These are phyloP conservation scores for Cladosporium sp. DNA, from an alignment of 2,329 filamentous ascomycete species.

Conservation along the genomic window DNA sequence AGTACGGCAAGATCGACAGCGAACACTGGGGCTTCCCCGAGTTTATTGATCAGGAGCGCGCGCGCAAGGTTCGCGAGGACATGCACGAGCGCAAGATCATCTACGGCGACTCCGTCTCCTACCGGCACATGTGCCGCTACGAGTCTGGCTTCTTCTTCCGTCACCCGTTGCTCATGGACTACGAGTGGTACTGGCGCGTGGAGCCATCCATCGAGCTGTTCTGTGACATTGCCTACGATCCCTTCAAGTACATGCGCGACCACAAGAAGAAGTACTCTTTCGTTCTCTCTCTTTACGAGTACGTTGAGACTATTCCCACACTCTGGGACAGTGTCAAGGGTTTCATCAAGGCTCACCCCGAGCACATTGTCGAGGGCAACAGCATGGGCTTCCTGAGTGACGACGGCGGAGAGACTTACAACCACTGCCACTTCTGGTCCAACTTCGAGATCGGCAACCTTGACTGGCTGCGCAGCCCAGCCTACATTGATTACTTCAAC, in stretches of 20 bases:
- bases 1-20: constrained; percentile 83
- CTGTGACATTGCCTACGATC: constrained; percentile 94
- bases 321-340: constrained; percentile 95
- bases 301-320: constrained; percentile 92
- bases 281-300: constrained; percentile 92
- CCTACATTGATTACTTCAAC: constrained; percentile 90
- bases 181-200: constrained; percentile 99
- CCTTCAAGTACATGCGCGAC: constrained; percentile 95
- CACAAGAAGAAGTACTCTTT: constrained; percentile 99
- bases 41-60: constrained; percentile 94
- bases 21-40: constrained; percentile 98
- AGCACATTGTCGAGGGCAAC: constrained; percentile 83
- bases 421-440: constrained; percentile 99
- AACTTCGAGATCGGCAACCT: constrained; percentile 98
- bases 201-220: constrained; percentile 95
- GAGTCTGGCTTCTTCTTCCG: constrained; percentile 99
- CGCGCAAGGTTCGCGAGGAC: constrained; percentile 84
- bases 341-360: constrained; percentile 86
- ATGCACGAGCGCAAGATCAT: constrained; percentile 96
- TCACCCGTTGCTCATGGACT: constrained; percentile 88
- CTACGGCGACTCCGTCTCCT: constrained; percentile 95
- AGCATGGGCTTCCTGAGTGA: constrained; percentile 90
- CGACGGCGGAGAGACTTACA: constrained; percentile 88
- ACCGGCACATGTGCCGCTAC: constrained; percentile 99
- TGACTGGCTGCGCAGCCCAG: constrained; percentile 85